These are phyloP conservation scores for Cladosporium sp. DNA, from an alignment of 2,329 filamentous ascomycete species.

Conservation along the genomic window DNA sequence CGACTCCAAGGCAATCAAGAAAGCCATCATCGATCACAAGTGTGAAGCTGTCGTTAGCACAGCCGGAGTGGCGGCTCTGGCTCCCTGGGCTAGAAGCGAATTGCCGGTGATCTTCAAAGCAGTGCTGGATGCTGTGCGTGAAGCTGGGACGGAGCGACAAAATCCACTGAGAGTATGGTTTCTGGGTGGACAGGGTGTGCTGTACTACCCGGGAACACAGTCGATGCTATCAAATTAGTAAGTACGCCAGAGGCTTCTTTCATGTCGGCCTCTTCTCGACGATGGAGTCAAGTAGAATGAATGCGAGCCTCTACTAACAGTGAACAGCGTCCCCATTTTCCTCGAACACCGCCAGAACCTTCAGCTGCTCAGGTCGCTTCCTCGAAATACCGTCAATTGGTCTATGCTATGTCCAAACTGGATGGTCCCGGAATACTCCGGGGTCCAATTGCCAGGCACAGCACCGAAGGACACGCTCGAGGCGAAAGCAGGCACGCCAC, in stretches of 20 bases:
- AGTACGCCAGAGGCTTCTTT: slow-evolving; percentile 17
- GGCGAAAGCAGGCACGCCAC: slow-evolving; percentile 35
- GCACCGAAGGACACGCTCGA: slow-evolving; percentile 26
- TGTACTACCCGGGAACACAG: slow-evolving; percentile 40
- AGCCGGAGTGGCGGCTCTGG: slow-evolving; percentile 41
- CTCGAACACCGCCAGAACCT: slow-evolving; percentile 40
- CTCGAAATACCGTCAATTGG: slow-evolving; percentile 38
- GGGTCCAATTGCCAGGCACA: slow-evolving; percentile 22
- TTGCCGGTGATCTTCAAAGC: slow-evolving; percentile 41
- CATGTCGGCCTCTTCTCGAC: neutral
- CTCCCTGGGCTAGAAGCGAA: slow-evolving; percentile 41
- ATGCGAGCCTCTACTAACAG: neutral
- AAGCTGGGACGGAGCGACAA: slow-evolving; percentile 37
- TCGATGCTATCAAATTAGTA: slow-evolving; percentile 39
- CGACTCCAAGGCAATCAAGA: slow-evolving; percentile 37
- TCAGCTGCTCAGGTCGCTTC: slow-evolving; percentile 32
- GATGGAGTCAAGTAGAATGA: neutral
- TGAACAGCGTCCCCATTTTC: slow-evolving; percentile 37
- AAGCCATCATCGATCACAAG: slow-evolving; percentile 38
- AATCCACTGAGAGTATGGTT: slow-evolving; percentile 43
- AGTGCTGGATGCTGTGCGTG: slow-evolving; percentile 37
- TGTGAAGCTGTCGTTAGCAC: slow-evolving; percentile 45
- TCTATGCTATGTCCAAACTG: slow-evolving; percentile 41
- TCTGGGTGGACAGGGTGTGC: slow-evolving; percentile 37
- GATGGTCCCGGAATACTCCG: slow-evolving; percentile 39